Evolutionary conservation across 2,329 filamentous ascomycete genomes (phyloP).

Genomic region (Fusarium zealandicum): DNA sequence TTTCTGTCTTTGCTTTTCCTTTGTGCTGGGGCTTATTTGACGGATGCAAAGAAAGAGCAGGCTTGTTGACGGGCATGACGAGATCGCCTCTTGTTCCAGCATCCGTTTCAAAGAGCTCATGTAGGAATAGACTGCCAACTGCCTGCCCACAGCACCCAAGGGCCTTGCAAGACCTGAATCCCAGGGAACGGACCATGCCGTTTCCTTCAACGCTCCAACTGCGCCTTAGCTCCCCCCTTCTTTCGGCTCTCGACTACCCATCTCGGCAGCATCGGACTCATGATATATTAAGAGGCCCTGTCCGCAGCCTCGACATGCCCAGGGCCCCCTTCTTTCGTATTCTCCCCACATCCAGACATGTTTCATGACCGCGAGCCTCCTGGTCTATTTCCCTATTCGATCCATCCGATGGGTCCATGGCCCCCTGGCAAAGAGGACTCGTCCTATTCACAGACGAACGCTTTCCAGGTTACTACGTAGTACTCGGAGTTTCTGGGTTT

Average conservation of each 20-base stretch:
- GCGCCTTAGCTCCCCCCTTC: slow-evolving; percentile 20
- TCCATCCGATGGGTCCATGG: neutral
- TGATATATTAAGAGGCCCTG: slow-evolving; percentile 19
- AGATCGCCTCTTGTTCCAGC: neutral
- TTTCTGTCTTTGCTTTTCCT: slow-evolving; percentile 30
- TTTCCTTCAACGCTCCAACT: slow-evolving; percentile 8
- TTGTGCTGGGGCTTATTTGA: slow-evolving; percentile 12
- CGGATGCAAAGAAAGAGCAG: slow-evolving; percentile 2
- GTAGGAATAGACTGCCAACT: too few species aligned
- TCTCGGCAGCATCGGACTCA: slow-evolving; percentile 18
- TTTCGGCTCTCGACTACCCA: slow-evolving; percentile 28
- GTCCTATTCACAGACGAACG: slow-evolving; percentile 22
- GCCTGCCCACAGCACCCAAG: too few species aligned
- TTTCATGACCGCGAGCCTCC: slow-evolving; percentile 37
- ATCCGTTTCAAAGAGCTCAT: too few species aligned
- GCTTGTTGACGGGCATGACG: neutral
- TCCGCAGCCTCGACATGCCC: slow-evolving; percentile 14
- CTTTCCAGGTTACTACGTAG: neutral
- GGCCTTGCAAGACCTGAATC: too few species aligned
- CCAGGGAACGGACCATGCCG: slow-evolving; percentile 37
- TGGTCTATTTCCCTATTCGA: slow-evolving; percentile 27
- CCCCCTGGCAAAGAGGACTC: slow-evolving; percentile 23
- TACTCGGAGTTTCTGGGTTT: neutral
- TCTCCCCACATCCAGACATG: slow-evolving; percentile 41
- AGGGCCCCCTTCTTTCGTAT: slow-evolving; percentile 37